Conservation (phyloP, 495 filamentous ascomycete genomes). For the Neurospora sp. region DNA sequence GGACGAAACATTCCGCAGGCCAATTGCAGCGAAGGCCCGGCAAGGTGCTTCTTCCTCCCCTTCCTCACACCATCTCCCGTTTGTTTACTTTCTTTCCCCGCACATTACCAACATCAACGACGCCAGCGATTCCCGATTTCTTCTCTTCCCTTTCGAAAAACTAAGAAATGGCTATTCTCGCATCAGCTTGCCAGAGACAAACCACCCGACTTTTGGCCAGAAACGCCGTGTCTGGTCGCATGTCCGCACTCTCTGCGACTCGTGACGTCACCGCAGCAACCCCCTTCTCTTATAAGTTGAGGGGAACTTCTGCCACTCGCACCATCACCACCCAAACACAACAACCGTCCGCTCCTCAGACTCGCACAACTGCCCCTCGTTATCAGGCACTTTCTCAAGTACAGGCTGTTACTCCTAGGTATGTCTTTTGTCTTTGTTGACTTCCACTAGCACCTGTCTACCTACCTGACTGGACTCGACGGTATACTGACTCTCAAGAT, state of each 20-base stretch:
- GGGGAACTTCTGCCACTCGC: neutral
- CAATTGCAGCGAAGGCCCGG: neutral
- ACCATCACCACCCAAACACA: neutral
- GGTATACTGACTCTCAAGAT: neutral
- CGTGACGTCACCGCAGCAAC: neutral
- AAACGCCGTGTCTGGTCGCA: neutral
- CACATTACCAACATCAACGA: neutral
- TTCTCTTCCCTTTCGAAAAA: neutral
- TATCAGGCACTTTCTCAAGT: neutral
- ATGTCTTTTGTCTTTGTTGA: neutral
- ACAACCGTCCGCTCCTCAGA: neutral
- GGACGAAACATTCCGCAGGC: neutral
- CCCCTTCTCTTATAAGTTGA: neutral
- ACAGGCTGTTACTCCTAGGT: neutral
- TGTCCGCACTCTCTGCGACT: neutral
- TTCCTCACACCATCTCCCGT: neutral
- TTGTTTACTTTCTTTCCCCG: neutral
- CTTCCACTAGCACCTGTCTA: too few species aligned
- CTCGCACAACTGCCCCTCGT: neutral
- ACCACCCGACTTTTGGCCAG: neutral
- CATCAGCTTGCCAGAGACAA: neutral
- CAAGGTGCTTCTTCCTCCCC: neutral
- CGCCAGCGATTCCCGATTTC: neutral
- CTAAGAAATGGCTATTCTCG: neutral
- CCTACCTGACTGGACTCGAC: too few species aligned